Evolutionary conservation across 768 basidiomycete genomes (phyloP).

Genomic region (Mycena belliarum): DNA sequence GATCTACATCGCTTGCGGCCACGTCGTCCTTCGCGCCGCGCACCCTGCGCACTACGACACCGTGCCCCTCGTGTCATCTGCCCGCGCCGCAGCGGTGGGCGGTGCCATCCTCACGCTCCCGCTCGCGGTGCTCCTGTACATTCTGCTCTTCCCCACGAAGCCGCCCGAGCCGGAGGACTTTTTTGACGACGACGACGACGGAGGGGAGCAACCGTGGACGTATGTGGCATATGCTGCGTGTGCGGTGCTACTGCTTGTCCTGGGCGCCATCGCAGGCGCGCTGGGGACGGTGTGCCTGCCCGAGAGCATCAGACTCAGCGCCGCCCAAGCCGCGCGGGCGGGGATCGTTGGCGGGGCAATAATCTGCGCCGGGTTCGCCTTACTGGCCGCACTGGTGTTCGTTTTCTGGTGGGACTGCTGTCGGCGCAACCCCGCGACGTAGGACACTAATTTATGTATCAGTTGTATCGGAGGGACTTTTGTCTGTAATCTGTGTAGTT

Average conservation of each 20-base stretch:
- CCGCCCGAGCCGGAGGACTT: constrained; percentile 32
- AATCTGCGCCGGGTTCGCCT: constrained; percentile 23
- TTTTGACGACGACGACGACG: constrained; percentile 35
- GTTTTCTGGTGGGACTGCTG: constrained; percentile 18
- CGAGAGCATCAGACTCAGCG: constrained; percentile 24
- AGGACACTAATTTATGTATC: constrained; percentile 7
- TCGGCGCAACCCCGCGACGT: not conserved
- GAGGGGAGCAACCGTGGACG: constrained; percentile 9
- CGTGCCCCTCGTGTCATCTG: constrained; percentile 30
- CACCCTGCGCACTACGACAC: constrained; percentile 13
- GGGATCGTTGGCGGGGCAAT: constrained; percentile 34
- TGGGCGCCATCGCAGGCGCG: constrained; percentile 33
- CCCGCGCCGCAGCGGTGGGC: constrained; percentile 35
- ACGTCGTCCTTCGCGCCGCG: constrained; percentile 30
- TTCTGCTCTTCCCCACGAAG: constrained; percentile 28
- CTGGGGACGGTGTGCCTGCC: constrained; percentile 36
- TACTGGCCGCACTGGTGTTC: constrained; percentile 16
- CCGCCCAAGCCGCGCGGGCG: constrained; percentile 32
- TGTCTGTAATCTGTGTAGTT: not conserved
- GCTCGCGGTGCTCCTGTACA: constrained; percentile 32
- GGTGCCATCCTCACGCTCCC: constrained; percentile 37
- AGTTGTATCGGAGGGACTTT: not conserved
- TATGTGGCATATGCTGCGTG: constrained; percentile 22
- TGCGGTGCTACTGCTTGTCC: constrained; percentile 21
- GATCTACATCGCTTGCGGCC: constrained; percentile 32